Conservation (phyloP, 768 basidiomycete genomes). For the Kwoniella sp. region DNA sequence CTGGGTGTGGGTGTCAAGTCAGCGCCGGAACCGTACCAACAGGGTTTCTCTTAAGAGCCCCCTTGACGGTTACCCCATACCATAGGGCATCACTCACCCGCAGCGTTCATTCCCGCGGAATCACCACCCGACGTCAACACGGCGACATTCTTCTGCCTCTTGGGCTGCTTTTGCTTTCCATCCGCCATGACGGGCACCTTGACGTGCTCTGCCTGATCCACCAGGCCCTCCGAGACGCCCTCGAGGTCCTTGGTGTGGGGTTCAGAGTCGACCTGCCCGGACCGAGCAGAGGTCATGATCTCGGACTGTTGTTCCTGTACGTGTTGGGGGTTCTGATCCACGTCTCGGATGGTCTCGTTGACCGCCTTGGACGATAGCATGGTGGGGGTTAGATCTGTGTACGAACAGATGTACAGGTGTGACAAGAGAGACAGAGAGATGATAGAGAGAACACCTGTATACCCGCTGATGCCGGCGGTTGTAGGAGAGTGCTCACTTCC, state of each 20-base stretch:
- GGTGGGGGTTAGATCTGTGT: background rate
- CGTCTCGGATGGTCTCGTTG: slow-evolving; percentile 14
- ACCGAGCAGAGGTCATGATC: slow-evolving; percentile 13
- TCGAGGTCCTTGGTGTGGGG: slow-evolving; percentile 20
- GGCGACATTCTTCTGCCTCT: slow-evolving; percentile 72
- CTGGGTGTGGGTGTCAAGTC: slow-evolving; percentile 42
- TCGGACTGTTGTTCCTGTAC: slow-evolving; percentile 25
- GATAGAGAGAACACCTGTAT: background rate
- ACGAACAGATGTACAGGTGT: background rate
- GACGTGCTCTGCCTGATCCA: slow-evolving; percentile 14
- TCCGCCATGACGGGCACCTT: background rate
- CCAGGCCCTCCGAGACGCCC: slow-evolving; percentile 22
- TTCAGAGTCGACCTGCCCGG: background rate
- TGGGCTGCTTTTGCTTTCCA: background rate
- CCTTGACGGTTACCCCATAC: too few relatives aligned
- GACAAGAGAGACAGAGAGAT: background rate
- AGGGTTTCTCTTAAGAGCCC: background rate
- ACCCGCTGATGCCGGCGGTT: too few relatives aligned
- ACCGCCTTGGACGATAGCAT: slow-evolving; percentile 20
- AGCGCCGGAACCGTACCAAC: too few relatives aligned
- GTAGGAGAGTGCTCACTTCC: too few relatives aligned
- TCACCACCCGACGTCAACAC: slow-evolving; percentile 95
- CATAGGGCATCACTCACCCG: slow-evolving; percentile 30
- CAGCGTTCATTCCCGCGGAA: slow-evolving; percentile 68
- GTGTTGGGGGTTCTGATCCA: slow-evolving; percentile 22